Evolutionary conservation across 2,329 filamentous ascomycete genomes (phyloP).

Genomic region (Aspergillus bombycis): DNA sequence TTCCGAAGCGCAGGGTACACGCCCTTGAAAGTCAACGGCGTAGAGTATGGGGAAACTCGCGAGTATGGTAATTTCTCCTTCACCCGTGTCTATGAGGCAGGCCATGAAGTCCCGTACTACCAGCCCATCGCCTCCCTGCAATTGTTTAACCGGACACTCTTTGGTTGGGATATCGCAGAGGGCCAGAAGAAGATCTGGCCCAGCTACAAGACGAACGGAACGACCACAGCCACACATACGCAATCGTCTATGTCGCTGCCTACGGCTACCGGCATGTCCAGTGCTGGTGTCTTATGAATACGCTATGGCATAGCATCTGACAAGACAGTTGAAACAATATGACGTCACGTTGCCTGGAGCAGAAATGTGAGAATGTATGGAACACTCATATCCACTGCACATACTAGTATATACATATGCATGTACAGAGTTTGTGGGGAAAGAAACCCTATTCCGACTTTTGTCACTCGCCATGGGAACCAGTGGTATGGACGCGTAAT

Average conservation of each 20-base stretch:
- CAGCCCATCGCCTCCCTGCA: constrained; percentile 64
- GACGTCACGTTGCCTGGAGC: neutral
- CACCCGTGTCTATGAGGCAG: constrained; percentile 67
- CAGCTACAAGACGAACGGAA: constrained; percentile 46
- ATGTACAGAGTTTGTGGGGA: neutral
- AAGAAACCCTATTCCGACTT: too few species aligned
- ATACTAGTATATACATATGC: neutral
- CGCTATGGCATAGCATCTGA: neutral
- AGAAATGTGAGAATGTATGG: neutral
- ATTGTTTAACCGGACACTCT: constrained; percentile 64
- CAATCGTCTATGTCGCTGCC: constrained; percentile 44
- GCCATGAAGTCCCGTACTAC: constrained; percentile 62
- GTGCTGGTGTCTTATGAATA: neutral
- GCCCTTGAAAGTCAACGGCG: constrained; percentile 68
- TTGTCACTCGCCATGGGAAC: neutral
- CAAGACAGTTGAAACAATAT: neutral
- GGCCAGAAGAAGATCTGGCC: constrained; percentile 45
- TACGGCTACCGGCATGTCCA: constrained; percentile 15
- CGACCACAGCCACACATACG: constrained; percentile 48
- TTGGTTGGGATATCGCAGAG: constrained; percentile 58
- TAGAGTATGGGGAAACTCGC: constrained; percentile 69
- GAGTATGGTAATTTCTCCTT: constrained; percentile 77
- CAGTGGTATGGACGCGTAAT: neutral
- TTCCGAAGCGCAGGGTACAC: constrained; percentile 73
- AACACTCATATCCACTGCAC: too few species aligned